phyloP scores from a whole-genome alignment of 768 basidiomycete genomes.

The Naganishia randhawae region DNA sequence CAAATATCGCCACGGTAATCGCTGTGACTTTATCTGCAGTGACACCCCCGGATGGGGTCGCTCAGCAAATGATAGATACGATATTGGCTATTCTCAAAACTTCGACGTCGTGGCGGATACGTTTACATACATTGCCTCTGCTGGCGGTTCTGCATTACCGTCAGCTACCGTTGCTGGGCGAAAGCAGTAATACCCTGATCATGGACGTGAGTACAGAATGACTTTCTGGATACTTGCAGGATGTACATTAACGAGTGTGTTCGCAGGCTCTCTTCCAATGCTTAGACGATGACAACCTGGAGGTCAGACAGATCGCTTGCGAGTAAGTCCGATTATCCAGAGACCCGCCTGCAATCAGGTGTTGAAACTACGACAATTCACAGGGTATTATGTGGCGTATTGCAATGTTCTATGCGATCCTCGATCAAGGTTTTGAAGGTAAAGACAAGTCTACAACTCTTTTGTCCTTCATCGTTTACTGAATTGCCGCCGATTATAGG shows the following conservation, averaged over 20 bases:
- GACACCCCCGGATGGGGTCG: constrained; percentile 65
- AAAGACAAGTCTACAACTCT: constrained; percentile 4
- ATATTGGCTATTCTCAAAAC: constrained; percentile 19
- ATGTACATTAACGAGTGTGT: neutral
- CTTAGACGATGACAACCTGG: constrained; percentile 81
- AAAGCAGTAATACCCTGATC: constrained; percentile 63
- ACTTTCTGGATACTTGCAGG: neutral
- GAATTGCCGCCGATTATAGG: constrained; percentile 53
- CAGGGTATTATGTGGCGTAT: constrained; percentile 70
- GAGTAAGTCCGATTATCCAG: constrained; percentile 51
- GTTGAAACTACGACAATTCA: constrained; percentile 13
- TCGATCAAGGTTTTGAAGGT: constrained; percentile 81
- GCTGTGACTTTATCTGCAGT: constrained; percentile 78
- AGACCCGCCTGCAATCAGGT: neutral
- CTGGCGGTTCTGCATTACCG: constrained; percentile 87
- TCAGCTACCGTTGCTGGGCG: constrained; percentile 72
- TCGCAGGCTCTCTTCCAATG: constrained; percentile 73
- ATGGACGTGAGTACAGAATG: constrained; percentile 61
- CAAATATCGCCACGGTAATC: constrained; percentile 73
- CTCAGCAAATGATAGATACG: constrained; percentile 62
- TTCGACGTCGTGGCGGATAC: constrained; percentile 79
- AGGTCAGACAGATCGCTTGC: constrained; percentile 87
- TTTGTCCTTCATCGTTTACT: neutral
- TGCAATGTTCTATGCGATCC: constrained; percentile 84
- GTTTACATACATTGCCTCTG: constrained; percentile 79